Percentiles rank a stretch among this genome's conserved stretches.
These are phyloP conservation scores for Tuctoria greenei DNA, from an alignment of 176 grass and related monocot species.

Conservation along the genomic window DNA sequence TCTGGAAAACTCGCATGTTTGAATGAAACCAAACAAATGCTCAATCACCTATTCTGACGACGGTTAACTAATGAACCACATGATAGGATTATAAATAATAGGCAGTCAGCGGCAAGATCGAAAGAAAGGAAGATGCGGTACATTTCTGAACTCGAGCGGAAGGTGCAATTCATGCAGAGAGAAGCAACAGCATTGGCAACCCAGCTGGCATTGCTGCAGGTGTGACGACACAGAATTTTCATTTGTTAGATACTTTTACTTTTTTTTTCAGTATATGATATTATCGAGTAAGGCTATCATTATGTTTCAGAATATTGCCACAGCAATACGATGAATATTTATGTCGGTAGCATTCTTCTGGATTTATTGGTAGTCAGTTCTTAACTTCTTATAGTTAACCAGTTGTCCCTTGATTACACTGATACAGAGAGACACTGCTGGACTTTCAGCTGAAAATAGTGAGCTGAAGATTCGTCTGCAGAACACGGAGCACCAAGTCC, in stretches of 20 bases:
- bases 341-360: background rate
- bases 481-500: conserved; percentile 45
- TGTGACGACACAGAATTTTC: background rate
- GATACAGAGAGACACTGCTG: conserved; percentile 57
- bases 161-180: conserved; percentile 39
- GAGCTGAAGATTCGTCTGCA: conserved; percentile 54
- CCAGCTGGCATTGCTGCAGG: conserved; percentile 40
- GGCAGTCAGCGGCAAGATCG: conserved; percentile 49
- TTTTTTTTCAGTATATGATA: background rate
- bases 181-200: conserved; percentile 46
- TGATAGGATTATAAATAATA: conserved; percentile 46
- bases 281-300: background rate
- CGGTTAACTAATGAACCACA: background rate
- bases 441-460: conserved; percentile 53
- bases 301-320: background rate
- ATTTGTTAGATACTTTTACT: background rate
- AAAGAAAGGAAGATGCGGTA: conserved; percentile 54
- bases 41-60: background rate
- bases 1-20: background rate
- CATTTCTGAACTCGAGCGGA: conserved; percentile 49
- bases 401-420: background rate
- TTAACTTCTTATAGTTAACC: too few species aligned
- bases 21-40: background rate
- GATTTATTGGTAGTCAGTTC: too few species aligned
- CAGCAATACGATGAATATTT: background rate